Conservation (phyloP, 2,329 filamentous ascomycete genomes). For the Sporothrix inflata region DNA sequence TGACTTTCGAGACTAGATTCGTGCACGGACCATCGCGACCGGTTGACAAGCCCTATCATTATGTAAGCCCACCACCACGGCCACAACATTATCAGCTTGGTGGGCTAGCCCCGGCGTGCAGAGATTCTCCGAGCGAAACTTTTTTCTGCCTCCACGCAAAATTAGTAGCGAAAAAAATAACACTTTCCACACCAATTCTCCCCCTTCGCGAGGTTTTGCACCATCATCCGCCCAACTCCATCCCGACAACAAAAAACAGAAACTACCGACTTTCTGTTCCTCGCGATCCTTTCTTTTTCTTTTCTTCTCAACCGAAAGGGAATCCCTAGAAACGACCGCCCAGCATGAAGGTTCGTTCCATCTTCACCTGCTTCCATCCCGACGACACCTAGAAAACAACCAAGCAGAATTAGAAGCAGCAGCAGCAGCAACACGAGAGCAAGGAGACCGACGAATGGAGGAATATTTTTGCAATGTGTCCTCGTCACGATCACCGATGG, state of each 20-base stretch:
- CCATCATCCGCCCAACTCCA: conserved; percentile 12
- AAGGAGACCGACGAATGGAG: background rate
- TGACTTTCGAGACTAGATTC: background rate
- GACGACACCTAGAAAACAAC: background rate
- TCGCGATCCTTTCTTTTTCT: conserved; percentile 31
- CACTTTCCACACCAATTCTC: conserved; percentile 23
- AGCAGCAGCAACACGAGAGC: conserved; percentile 6
- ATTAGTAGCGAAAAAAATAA: conserved; percentile 18
- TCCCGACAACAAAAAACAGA: conserved; percentile 25
- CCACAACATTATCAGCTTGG: conserved; percentile 9
- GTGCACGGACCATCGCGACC: conserved; percentile 23
- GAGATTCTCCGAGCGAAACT: conserved; percentile 26
- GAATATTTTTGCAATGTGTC: background rate
- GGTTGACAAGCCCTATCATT: conserved; percentile 34
- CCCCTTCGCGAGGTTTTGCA: conserved; percentile 18
- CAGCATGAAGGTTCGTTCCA: conserved; percentile 35
- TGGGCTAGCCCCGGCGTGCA: conserved; percentile 21
- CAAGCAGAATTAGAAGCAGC: conserved; percentile 15
- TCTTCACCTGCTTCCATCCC: background rate
- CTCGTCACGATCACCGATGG: background rate
- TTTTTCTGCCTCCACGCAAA: conserved; percentile 32
- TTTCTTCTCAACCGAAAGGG: conserved; percentile 25
- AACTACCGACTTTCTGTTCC: conserved; percentile 29
- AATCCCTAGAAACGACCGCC: conserved; percentile 25
- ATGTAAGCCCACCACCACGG: conserved; percentile 33